Conservation (phyloP, 192 early-diverging fungal genomes). For the Coemansia sp. region DNA sequence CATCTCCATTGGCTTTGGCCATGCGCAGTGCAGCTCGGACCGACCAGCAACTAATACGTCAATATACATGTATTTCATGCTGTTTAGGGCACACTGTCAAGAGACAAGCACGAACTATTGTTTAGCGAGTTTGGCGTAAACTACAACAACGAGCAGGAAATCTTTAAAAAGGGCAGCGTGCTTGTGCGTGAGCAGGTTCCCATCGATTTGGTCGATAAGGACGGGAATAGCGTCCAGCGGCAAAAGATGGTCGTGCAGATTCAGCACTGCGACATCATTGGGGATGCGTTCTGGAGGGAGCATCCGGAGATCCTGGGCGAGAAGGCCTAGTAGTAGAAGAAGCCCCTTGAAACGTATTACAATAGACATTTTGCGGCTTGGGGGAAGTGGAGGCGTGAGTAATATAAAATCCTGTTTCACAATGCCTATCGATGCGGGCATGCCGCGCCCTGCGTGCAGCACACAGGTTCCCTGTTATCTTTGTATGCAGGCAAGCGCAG, state of each 20-base stretch:
- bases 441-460: conserved; percentile 2
- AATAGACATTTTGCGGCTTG: neutral
- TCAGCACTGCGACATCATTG: conserved; percentile 73
- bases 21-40: neutral
- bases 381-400: neutral
- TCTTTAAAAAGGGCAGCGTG: conserved; percentile 89
- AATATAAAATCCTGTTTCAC: neutral
- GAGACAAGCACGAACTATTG: conserved; percentile 89
- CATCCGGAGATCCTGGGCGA: conserved; percentile 46
- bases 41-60: neutral
- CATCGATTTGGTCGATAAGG: conserved; percentile 14
- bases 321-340: neutral
- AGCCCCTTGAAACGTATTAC: neutral
- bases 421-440: conserved; percentile 1
- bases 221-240: conserved; percentile 41
- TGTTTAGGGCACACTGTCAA: conserved; percentile 79
- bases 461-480: neutral
- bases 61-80: neutral
- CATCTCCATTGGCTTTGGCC: neutral
- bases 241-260: conserved; percentile 56
- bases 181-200: conserved; percentile 61
- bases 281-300: conserved; percentile 69
- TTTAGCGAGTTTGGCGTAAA: conserved; percentile 85
- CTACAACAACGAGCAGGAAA: conserved; percentile 78
- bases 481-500: neutral